Evolutionary conservation across 495 filamentous ascomycete species (phyloP).

Genomic region (Aspergillus steynii): DNA sequence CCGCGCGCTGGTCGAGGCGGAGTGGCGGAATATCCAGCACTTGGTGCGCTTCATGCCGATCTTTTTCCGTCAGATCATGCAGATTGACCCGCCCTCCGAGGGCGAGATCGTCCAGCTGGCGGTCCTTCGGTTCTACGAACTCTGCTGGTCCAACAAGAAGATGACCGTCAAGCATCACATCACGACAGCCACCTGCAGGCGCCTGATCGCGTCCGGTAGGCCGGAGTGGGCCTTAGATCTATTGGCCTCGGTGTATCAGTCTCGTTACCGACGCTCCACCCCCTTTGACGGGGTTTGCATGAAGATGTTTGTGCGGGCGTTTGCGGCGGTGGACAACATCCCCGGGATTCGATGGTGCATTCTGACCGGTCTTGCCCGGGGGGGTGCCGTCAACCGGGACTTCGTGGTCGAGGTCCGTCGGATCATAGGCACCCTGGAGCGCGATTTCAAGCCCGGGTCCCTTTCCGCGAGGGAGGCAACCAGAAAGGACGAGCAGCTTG

Average conservation of each 20-base stretch:
- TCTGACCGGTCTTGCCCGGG: slow-evolving; percentile 36
- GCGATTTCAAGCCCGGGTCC: background rate
- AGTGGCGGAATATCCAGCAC: slow-evolving; percentile 28
- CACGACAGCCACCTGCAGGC: slow-evolving; percentile 27
- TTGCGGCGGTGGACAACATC: slow-evolving; percentile 27
- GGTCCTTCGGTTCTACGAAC: slow-evolving; percentile 40
- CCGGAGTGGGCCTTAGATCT: slow-evolving; percentile 34
- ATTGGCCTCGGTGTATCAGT: slow-evolving; percentile 40
- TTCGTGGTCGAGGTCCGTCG: slow-evolving; percentile 38
- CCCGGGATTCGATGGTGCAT: slow-evolving; percentile 47
- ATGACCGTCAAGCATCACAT: slow-evolving; percentile 40
- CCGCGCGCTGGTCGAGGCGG: slow-evolving; percentile 31
- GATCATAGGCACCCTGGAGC: slow-evolving; percentile 22
- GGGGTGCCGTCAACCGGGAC: slow-evolving; percentile 26
- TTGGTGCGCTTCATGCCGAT: slow-evolving; percentile 29
- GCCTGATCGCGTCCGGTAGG: slow-evolving; percentile 27
- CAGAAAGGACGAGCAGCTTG: slow-evolving; percentile 9
- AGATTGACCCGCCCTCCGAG: slow-evolving; percentile 23
- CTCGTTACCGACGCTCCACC: slow-evolving; percentile 32
- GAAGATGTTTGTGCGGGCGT: slow-evolving; percentile 46
- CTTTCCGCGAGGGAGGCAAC: slow-evolving; percentile 12
- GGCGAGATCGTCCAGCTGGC: slow-evolving; percentile 36
- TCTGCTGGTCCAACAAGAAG: slow-evolving; percentile 34
- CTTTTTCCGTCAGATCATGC: slow-evolving; percentile 42
- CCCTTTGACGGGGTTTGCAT: slow-evolving; percentile 42